Evolutionary conservation across 2,329 filamentous ascomycete species (phyloP).

Genomic region (Biscogniauxia marginata): DNA sequence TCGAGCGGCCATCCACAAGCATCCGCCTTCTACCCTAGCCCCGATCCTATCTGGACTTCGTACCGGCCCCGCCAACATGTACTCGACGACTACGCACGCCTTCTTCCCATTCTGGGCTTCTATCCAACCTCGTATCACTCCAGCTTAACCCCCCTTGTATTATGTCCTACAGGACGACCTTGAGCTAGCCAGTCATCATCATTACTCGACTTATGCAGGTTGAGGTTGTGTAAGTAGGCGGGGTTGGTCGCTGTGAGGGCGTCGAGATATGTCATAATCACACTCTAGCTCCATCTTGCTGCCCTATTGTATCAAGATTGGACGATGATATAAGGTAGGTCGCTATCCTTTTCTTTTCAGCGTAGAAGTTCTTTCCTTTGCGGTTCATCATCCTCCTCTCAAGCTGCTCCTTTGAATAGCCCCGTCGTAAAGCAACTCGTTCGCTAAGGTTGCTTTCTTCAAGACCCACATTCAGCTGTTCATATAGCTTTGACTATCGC

Average conservation of each 20-base stretch:
- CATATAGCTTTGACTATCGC: constrained; percentile 4
- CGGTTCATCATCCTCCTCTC: constrained; percentile 1
- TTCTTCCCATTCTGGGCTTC: constrained; percentile 5
- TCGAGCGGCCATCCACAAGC: background rate
- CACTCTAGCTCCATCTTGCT: constrained; percentile 16
- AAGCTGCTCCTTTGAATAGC: constrained; percentile 8
- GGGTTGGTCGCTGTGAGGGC: constrained; percentile 7
- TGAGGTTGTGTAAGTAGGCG: constrained; percentile 9
- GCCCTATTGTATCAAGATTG: constrained; percentile 13
- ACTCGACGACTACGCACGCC: background rate
- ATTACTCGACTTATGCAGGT: constrained; percentile 8
- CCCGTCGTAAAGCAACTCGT: constrained; percentile 26
- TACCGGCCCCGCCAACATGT: background rate
- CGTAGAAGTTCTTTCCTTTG: constrained; percentile 18
- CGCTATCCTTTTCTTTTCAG: constrained; percentile 1
- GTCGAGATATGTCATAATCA: constrained; percentile 20
- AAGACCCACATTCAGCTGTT: constrained; percentile 21
- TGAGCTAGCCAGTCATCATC: constrained; percentile 9
- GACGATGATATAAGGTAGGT: constrained; percentile 22
- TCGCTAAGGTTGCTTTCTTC: constrained; percentile 33
- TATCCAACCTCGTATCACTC: constrained; percentile 18
- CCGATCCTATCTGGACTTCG: background rate
- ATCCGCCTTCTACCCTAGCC: background rate
- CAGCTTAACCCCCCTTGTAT: constrained; percentile 5
- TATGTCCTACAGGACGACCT: constrained; percentile 1